These are phyloP conservation scores for Kurtzmaniella cleridarum DNA, from an alignment of 805 yeast species.

Conservation along the genomic window DNA sequence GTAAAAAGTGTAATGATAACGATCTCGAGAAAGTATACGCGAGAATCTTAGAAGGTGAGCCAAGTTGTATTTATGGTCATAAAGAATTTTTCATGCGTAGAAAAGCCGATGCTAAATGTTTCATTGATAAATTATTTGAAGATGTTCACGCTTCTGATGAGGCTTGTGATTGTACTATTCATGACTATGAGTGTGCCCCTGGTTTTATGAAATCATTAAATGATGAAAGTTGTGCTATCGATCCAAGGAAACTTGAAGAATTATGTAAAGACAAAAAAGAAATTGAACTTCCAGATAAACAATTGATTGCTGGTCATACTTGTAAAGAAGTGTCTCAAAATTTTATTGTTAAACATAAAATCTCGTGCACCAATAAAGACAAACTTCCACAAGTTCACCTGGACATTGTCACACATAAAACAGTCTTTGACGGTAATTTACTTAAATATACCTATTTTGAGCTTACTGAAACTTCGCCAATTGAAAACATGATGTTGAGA, in stretches of 20 bases:
- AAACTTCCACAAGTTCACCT: neutral
- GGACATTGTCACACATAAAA: conserved; percentile 32
- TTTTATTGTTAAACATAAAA: conserved; percentile 18
- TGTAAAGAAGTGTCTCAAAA: conserved; percentile 31
- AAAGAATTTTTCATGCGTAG: conserved; percentile 60
- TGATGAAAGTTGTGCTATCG: conserved; percentile 45
- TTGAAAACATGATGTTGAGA: conserved; percentile 49
- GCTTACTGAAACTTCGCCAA: conserved; percentile 29
- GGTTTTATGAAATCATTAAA: conserved; percentile 31
- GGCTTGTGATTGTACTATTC: conserved; percentile 57
- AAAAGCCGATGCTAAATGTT: conserved; percentile 60
- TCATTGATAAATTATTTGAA: conserved; percentile 42
- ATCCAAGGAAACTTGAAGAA: conserved; percentile 15
- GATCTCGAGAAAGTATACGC: conserved; percentile 69
- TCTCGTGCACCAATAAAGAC: conserved; percentile 29
- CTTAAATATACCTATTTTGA: conserved; percentile 57
- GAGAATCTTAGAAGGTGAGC: conserved; percentile 31
- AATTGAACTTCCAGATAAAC: conserved; percentile 33
- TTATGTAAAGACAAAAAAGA: conserved; percentile 18
- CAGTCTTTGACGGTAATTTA: conserved; percentile 48
- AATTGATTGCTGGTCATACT: conserved; percentile 38
- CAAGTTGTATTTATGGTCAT: conserved; percentile 64
- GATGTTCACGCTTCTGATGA: conserved; percentile 46
- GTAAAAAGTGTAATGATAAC: conserved; percentile 32
- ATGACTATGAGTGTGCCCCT: conserved; percentile 66